Evolutionary conservation across 768 basidiomycete genomes (phyloP), one percentile per base, ranked within the genome.

Genomic region (Suillus variegatus): DNA sequence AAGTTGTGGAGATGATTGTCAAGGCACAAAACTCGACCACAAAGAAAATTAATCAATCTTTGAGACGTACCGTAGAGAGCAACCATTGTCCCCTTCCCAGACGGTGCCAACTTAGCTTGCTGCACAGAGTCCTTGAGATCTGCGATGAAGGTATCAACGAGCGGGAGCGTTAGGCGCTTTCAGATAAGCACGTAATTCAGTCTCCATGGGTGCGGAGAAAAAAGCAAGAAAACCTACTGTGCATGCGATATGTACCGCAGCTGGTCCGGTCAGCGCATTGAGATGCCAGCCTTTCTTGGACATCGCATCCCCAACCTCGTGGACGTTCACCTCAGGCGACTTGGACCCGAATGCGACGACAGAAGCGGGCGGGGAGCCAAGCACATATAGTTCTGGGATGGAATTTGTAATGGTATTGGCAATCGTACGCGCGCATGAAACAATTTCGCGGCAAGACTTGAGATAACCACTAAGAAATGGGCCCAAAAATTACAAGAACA

Each of bases 281-380:
- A 99, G 72, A 79, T 97, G 93, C 95, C 96, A 98, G 3, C 96
- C 97, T 47, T 83, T 81, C 74, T 88, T 85, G 35, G 85, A 78
- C 95, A 98, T 96, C 65, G 80, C 82, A 78, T 97, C 97, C 1
- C 97, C 97, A 0, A 99, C 90, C 71, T 93, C 93, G 64, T 94
- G 82, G n/a, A 92, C 85, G 72, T 92, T 90, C 51, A 77, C 65
- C 13, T 65, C 65, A 6, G 81, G 82, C 72, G 87, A 83, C 62
- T 80, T 83, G 56, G 92, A 85, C 10, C 80, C 91, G 71, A 99
- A 97, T 0, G 96, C 97, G 16, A 99, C 88, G 62, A 97, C 93
- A 3, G 94, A 94, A 2, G 93, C 92, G 0, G 89, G 88, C 0
- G 97, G 97, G 55, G 93, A 88, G 5, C 97, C 97, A 4, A 99